Evolutionary conservation across 2,329 filamentous ascomycete genomes (phyloP).

Genomic region (Bipolaris victoriae): DNA sequence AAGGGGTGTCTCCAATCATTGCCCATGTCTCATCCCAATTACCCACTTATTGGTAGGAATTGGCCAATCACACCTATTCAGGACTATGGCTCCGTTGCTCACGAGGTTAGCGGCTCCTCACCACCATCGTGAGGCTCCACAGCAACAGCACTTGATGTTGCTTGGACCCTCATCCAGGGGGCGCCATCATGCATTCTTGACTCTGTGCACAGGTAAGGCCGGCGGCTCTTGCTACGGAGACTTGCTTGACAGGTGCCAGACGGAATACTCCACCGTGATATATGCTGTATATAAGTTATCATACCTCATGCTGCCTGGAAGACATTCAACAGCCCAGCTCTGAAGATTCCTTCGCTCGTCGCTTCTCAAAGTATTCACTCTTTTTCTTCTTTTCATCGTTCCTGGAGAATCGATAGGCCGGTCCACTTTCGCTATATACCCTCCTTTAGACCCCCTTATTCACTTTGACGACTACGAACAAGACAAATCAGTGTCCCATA

Average conservation of each 20-base stretch:
- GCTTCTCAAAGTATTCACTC: slow-evolving; percentile 26
- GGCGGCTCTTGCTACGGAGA: slow-evolving; percentile 17
- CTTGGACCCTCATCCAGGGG: slow-evolving; percentile 28
- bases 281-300: slow-evolving; percentile 38
- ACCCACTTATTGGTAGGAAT: slow-evolving; percentile 18
- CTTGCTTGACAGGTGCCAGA: slow-evolving; percentile 25
- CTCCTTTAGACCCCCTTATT: slow-evolving; percentile 10
- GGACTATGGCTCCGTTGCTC: slow-evolving; percentile 2
- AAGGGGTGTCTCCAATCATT: slow-evolving; percentile 39
- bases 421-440: slow-evolving; percentile 35
- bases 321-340: slow-evolving; percentile 25
- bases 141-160: slow-evolving; percentile 15
- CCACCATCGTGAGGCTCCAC: slow-evolving; percentile 19
- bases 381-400: slow-evolving; percentile 45
- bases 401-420: slow-evolving; percentile 48
- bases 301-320: slow-evolving; percentile 23
- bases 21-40: slow-evolving; percentile 28
- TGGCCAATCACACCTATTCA: slow-evolving; percentile 29
- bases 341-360: slow-evolving; percentile 39
- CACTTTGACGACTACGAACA: slow-evolving; percentile 11
- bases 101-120: slow-evolving; percentile 12
- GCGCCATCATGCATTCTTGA: slow-evolving; percentile 31
- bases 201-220: slow-evolving; percentile 14
- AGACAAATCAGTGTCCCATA: slow-evolving; percentile 3
- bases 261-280: slow-evolving; percentile 20